Conservation (phyloP, 176 grass and related monocot species). For the Metroxylon sagu region DNA sequence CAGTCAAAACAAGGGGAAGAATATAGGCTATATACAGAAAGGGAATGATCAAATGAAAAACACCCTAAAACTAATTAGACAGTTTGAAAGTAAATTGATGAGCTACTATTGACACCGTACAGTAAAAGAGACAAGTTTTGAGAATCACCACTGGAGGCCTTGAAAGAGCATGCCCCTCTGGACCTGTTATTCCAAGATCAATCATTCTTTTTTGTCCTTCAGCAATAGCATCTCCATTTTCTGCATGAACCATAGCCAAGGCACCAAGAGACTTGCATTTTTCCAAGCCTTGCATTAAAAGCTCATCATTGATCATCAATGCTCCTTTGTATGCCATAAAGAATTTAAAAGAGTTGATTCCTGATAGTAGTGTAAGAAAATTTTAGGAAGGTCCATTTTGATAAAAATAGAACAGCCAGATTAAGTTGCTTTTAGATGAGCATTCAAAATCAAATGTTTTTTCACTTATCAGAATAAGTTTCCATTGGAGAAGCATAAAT, state of each 20-base stretch:
- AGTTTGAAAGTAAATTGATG: too few species aligned
- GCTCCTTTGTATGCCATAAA: constrained; percentile 99
- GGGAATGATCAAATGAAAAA: too few species aligned
- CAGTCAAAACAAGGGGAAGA: too few species aligned
- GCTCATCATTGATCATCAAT: constrained; percentile 81
- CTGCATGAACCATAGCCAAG: constrained; percentile 93
- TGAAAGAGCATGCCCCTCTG: constrained; percentile 96
- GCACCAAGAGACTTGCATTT: constrained; percentile 97
- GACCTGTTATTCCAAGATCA: constrained; percentile 90
- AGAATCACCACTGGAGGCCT: constrained; percentile 78
- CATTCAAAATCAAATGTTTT: neutral
- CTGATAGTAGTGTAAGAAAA: constrained; percentile 29
- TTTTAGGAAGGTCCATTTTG: too few species aligned
- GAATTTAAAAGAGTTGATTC: constrained; percentile 99
- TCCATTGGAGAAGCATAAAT: too few species aligned
- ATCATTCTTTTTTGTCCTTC: constrained; percentile 91
- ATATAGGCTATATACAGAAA: too few species aligned
- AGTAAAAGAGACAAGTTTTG: neutral
- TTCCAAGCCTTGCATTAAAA: constrained; percentile 76
- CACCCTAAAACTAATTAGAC: too few species aligned
- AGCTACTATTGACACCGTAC: too few species aligned
- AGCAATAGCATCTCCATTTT: constrained; percentile 89
- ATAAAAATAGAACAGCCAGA: neutral
- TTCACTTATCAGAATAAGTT: neutral
- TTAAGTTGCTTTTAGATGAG: neutral